Evolutionary conservation across 192 early-diverging fungal genomes (phyloP), one percentile per base, ranked within the genome.

Genomic region (Bifiguratus adelaidae): DNA sequence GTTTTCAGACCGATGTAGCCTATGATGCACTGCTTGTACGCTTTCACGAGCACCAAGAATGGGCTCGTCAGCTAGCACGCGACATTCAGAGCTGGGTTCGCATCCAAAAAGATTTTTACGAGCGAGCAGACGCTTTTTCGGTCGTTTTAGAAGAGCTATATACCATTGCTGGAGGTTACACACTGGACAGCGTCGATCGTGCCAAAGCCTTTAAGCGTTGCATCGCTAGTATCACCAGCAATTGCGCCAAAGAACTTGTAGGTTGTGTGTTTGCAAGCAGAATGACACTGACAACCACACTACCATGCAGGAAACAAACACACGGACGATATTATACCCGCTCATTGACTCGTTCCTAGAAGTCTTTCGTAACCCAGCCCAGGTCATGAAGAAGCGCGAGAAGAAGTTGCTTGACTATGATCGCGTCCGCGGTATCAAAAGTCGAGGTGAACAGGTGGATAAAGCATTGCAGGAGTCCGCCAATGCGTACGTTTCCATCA

Each of bases 341-440:
- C 48, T 56, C 54, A 60, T 80, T 28, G 77, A 76, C 15, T 51
- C 29, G 4, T 70, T 65, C 38, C 29, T 80, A 22, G 65, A 59
- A 16, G 34, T 61, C 7, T 77, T 89, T 50, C 68, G 73, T 29
- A 77, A 73, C 9, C 86, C 83, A 7, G 51, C 65, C 15, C 67
- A 80, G 30, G 69, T 89, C 5, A 86, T 89, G 54, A 69, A 77
- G 41, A 89, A 87, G 46, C 61, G 86, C 13, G 72, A 79, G 2
- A 67, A 72, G 33, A 89, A 89, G 47, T 44, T 77, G 25, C 46
- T 89, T 23, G 86, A 89, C 47, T 77, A 79, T 60, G 84, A 87
- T 41, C 58, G 80, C 19, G 82, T 65, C 1, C 64, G 60, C 38
- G 63, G 69, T 23, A 75, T 86, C 41, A 65, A 69, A 37, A 59